Evolutionary conservation across 257 asterid species (phyloP).

Genomic region (Asclepias syriaca): DNA sequence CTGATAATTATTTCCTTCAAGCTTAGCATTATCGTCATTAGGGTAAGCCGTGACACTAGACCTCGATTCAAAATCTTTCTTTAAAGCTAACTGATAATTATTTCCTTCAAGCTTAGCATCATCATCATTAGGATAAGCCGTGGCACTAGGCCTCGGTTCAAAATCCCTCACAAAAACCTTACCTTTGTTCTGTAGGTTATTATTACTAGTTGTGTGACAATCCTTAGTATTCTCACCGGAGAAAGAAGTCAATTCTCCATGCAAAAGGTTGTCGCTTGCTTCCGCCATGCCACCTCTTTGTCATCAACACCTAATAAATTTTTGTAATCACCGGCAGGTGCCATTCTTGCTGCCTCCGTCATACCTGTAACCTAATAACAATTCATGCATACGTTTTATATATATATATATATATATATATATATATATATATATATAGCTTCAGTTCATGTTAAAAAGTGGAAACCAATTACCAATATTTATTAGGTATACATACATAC

Average conservation of each 20-base stretch:
- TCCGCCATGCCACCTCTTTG: slow-evolving; percentile 16
- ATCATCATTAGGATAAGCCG: not conserved
- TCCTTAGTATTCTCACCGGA: slow-evolving; percentile 1
- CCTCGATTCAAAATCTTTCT: slow-evolving; percentile 25
- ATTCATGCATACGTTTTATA: not conserved
- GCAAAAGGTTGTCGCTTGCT: slow-evolving; percentile 11
- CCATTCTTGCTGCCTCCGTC: slow-evolving; percentile 15
- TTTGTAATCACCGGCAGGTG: slow-evolving; percentile 3
- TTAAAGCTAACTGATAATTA: not conserved
- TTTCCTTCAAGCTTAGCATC: not conserved
- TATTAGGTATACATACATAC: too few species aligned
- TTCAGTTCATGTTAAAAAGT: not conserved
- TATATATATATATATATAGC: not conserved
- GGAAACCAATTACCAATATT: too few species aligned
- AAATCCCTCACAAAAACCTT: too few species aligned
- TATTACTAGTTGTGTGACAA: slow-evolving; percentile 9
- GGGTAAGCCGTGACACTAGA: slow-evolving; percentile 20
- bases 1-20: not conserved
- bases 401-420: not conserved
- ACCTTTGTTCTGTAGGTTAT: not conserved
- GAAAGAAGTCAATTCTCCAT: slow-evolving; percentile 5
- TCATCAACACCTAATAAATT: slow-evolving; percentile 17
- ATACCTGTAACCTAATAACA: slow-evolving; percentile 17
- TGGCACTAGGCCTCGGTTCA: too few species aligned
- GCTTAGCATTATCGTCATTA: not conserved